A percentile compares a stretch with the other conserved stretches of the same genome.
phyloP scores from a whole-genome alignment of 306 rosid species.

The Prunus padus region DNA sequence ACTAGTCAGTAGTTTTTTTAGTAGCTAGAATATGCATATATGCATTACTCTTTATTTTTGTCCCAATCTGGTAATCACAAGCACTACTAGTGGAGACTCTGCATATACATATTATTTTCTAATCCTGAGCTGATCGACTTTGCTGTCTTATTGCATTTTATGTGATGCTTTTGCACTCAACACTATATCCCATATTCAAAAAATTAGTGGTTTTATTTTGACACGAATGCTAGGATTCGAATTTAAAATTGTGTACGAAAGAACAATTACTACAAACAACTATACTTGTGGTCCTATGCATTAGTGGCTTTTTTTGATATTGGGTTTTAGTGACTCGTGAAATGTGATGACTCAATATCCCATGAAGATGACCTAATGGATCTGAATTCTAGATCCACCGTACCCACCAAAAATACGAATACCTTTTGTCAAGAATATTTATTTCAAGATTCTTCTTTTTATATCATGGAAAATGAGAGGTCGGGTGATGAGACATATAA shows the following conservation, averaged over 20 bases:
- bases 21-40: too few relatives aligned
- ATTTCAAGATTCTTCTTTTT: neutral
- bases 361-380: neutral
- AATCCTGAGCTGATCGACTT: neutral
- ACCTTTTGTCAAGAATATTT: neutral
- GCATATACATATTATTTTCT: too few relatives aligned
- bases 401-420: neutral
- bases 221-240: too few relatives aligned
- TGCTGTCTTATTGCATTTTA: neutral
- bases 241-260: too few relatives aligned
- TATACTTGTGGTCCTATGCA: too few relatives aligned
- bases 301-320: neutral
- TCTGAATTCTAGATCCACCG: neutral
- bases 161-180: neutral
- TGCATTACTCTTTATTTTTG: too few relatives aligned
- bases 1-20: too few relatives aligned
- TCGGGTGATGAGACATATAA: neutral
- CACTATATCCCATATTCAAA: too few relatives aligned
- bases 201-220: neutral
- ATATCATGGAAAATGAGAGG: neutral
- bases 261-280: too few relatives aligned
- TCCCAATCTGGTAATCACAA: neutral
- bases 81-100: neutral
- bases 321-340: neutral
- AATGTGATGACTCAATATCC: neutral